Evolutionary conservation across 352 stramenopile species (phyloP).

Genomic region (Peronospora belbahrii): DNA sequence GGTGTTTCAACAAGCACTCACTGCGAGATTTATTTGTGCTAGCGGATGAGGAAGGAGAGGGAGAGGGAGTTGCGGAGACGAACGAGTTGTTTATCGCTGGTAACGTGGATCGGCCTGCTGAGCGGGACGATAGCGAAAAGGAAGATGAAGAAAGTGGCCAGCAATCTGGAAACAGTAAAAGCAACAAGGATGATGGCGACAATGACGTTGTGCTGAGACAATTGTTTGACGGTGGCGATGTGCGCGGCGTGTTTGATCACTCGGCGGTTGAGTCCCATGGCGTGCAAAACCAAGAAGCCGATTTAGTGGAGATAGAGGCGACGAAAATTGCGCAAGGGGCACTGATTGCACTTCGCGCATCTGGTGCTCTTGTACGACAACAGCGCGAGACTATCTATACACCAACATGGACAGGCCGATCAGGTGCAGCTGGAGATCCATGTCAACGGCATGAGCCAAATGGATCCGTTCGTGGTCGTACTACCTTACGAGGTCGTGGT

Average conservation of each 20-base stretch:
- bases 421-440: conserved; percentile 59
- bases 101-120: conserved; percentile 64
- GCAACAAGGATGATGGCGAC: conserved; percentile 27
- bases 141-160: conserved; percentile 11
- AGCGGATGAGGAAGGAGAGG: conserved; percentile 41
- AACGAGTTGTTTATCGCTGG: conserved; percentile 87
- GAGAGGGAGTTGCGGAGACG: conserved; percentile 83
- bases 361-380: conserved; percentile 61
- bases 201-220: conserved; percentile 86
- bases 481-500: conserved; percentile 4
- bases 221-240: conserved; percentile 85
- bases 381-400: conserved; percentile 57
- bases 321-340: conserved; percentile 85
- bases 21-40: conserved; percentile 95
- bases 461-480: conserved; percentile 3
- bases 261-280: conserved; percentile 87
- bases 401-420: conserved; percentile 71
- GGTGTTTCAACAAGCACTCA: conserved; percentile 95
- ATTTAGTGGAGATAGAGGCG: conserved; percentile 89
- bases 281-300: conserved; percentile 82
- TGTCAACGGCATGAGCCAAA: conserved; percentile 34
- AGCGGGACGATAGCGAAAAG: conserved; percentile 29
- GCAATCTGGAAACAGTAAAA: conserved; percentile 1
- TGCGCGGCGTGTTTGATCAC: conserved; percentile 95
- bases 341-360: conserved; percentile 70